Evolutionary conservation across 371 early-diverging fungal genomes (phyloP).

Genomic region (Mucor lusitanicus): DNA sequence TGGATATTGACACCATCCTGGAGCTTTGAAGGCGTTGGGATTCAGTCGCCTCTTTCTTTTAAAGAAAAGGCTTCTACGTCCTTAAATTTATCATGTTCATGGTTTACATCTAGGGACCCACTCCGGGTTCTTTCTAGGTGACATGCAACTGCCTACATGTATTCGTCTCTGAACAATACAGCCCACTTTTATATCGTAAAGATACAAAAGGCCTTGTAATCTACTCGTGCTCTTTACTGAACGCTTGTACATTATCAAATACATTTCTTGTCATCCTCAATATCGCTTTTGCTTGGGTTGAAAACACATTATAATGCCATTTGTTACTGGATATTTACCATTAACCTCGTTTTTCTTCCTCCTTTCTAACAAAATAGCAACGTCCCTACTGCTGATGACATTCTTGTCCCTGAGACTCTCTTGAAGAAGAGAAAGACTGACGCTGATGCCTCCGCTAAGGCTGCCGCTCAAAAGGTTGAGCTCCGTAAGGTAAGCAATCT

Average conservation of each 20-base stretch:
- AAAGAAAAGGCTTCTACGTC: neutral
- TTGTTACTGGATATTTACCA: slow-evolving; percentile 5
- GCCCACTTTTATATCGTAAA: slow-evolving; percentile 2
- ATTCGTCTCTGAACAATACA: neutral
- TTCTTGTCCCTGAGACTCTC: slow-evolving; percentile 93
- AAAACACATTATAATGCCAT: neutral
- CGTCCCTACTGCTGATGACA: slow-evolving; percentile 65
- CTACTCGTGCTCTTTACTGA: neutral
- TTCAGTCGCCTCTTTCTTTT: neutral
- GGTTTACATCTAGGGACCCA: slow-evolving; percentile 9
- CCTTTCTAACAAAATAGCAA: slow-evolving; percentile 31
- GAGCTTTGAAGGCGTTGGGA: slow-evolving; percentile 16
- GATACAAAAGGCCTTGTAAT: slow-evolving; percentile 4
- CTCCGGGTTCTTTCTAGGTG: slow-evolving; percentile 13
- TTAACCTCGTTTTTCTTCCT: slow-evolving; percentile 6
- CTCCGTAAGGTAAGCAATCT: slow-evolving; percentile 63
- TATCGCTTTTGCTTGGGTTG: slow-evolving; percentile 6
- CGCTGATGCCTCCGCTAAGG: slow-evolving; percentile 82
- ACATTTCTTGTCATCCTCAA: neutral
- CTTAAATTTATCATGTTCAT: slow-evolving; percentile 9
- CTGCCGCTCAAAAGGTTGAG: slow-evolving; percentile 62
- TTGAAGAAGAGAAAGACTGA: slow-evolving; percentile 95
- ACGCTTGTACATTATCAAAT: slow-evolving; percentile 8
- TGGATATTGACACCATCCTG: slow-evolving; percentile 17
- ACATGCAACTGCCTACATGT: slow-evolving; percentile 6